Evolutionary conservation across 805 yeast genomes (phyloP), one percentile per base, ranked within the genome.

Genomic region (Ogataea glucozyma): DNA sequence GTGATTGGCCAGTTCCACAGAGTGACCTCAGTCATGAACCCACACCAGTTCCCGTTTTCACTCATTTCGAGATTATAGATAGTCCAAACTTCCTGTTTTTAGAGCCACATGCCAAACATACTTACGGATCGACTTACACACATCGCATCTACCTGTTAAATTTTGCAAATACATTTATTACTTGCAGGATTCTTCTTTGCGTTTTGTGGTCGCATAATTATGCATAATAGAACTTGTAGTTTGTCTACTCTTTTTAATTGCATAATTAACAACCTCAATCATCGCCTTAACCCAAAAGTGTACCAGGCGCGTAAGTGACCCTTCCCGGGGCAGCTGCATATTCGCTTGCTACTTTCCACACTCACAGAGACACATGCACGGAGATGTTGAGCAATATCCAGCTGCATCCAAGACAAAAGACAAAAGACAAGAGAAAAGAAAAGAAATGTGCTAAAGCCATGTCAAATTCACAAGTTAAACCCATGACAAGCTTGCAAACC

Each of bases 91-190:
- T 11, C 6, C 6, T 13, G 4, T 21, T 23, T 4, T n/a, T 4
- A 20, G 16, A 17, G 31, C 39, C 39, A 36, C 39, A 36, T 26
- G 39, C 31, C 39, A 36, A 26, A 18, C 31, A n/a, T 26, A 20
- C 19, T 9, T 26, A 26, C 11, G 4, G 38, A 24, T 16, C 27
- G 13, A 10, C 29, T 4, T 7, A 20, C 31, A 26, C 31, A 26
- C 29, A 27, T 23, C 14, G 38, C 29, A 17, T 16, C 22, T 17
- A n/a, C 31, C 31, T 9, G 5, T 11, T 14, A 13, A 13, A 6
- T 29, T 5, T 18, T 24, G 17, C 20, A 24, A 35, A 11, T 19
- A 31, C 39, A 26, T 36, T 14, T 11, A 35, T 26, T 26, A 35
- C 31, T 35, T 24, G 38, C 30, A 26, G 39, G 12, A 13, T 26